A percentile compares a stretch with the other conserved stretches of the same genome.
Conservation (phyloP, 2,329 filamentous ascomycete genomes). For the Colletotrichum lindemuthianum region DNA sequence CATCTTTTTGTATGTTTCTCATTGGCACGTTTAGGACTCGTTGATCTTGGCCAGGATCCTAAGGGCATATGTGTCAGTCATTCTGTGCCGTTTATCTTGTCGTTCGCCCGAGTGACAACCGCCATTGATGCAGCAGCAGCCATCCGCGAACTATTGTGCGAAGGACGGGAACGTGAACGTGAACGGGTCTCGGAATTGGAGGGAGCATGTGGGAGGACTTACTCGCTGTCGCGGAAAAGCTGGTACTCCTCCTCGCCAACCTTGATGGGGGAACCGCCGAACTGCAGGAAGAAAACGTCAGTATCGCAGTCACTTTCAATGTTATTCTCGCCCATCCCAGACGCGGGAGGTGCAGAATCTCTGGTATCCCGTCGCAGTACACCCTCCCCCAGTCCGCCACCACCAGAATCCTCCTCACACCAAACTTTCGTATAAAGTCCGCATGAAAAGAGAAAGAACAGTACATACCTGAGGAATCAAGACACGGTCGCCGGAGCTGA, state of each 20-base stretch:
- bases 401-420: neutral
- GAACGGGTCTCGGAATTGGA: too few species aligned
- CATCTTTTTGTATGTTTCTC: neutral
- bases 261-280: slow-evolving; percentile 94
- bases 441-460: slow-evolving; percentile 25
- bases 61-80: slow-evolving; percentile 14
- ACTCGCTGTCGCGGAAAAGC: slow-evolving; percentile 98
- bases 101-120: neutral
- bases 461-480: slow-evolving; percentile 88
- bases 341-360: too few species aligned
- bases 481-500: slow-evolving; percentile 86
- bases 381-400: too few species aligned
- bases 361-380: too few species aligned
- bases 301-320: neutral
- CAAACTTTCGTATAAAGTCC: neutral
- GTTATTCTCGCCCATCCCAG: too few species aligned
- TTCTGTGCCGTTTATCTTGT: slow-evolving; percentile 18
- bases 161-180: neutral
- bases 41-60: slow-evolving; percentile 99
- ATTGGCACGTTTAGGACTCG: slow-evolving; percentile 65
- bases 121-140: neutral
- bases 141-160: neutral
- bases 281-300: slow-evolving; percentile 62
- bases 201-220: slow-evolving; percentile 56
- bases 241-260: slow-evolving; percentile 97